Evolutionary conservation across 2,329 filamentous ascomycete species (phyloP).

Genomic region (Pseudonectria buxi): DNA sequence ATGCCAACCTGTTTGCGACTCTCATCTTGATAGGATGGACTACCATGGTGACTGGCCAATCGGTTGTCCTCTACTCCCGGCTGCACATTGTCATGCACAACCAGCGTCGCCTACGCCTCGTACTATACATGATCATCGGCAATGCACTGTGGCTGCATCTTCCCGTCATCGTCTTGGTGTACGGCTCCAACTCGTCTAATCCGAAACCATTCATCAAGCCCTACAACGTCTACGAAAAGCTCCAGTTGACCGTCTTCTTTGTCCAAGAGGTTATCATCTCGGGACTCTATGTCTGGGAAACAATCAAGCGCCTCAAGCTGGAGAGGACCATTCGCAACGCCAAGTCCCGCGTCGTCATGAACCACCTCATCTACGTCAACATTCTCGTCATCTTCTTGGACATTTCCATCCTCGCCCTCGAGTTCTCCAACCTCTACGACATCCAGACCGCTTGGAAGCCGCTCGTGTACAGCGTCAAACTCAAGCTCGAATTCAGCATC

Average conservation of each 20-base stretch:
- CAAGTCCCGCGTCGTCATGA: conserved; percentile 11
- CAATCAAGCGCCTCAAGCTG: conserved; percentile 38
- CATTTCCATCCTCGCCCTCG: conserved; percentile 23
- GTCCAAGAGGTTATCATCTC: conserved; percentile 49
- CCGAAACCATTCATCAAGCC: conserved; percentile 13
- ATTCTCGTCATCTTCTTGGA: conserved; percentile 36
- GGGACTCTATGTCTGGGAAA: conserved; percentile 46
- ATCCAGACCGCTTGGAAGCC: conserved; percentile 18
- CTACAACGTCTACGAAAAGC: conserved; percentile 44
- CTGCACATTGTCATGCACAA: conserved; percentile 53
- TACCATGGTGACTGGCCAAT: conserved; percentile 55
- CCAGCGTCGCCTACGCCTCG: conserved; percentile 38
- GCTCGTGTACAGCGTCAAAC: conserved; percentile 29
- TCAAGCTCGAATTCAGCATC: conserved; percentile 33
- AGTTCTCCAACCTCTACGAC: conserved; percentile 31
- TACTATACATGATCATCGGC: conserved; percentile 51
- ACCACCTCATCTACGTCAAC: conserved; percentile 38
- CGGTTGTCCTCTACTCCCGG: conserved; percentile 55
- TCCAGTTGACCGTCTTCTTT: conserved; percentile 49
- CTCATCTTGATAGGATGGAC: conserved; percentile 26
- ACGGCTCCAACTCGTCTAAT: conserved; percentile 36
- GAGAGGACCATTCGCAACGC: conserved; percentile 25
- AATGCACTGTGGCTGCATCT: conserved; percentile 47
- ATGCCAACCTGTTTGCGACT: conserved; percentile 16
- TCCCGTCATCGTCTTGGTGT: conserved; percentile 48